A percentile compares a stretch with the other conserved stretches of the same genome.
These are phyloP conservation scores for Fusarium sp. DNA, from an alignment of 2,329 filamentous ascomycete genomes.

Conservation along the genomic window DNA sequence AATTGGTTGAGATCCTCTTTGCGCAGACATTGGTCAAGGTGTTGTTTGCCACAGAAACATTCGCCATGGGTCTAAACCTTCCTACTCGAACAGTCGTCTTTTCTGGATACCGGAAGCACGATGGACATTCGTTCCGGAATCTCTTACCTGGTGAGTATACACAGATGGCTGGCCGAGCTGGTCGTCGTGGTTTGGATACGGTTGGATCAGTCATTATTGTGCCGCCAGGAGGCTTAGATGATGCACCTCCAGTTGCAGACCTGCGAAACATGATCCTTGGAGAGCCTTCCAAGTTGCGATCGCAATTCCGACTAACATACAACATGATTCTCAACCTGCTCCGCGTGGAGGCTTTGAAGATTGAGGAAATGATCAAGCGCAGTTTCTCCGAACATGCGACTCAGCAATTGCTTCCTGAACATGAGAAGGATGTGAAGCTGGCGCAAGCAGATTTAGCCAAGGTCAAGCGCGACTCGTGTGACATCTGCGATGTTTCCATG, in stretches of 20 bases:
- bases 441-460: conserved; percentile 94
- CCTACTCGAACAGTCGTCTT: conserved; percentile 98
- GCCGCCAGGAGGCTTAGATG: conserved; percentile 82
- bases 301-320: conserved; percentile 97
- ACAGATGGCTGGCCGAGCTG: conserved; percentile 97
- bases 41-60: conserved; percentile 97
- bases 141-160: conserved; percentile 96
- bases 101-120: conserved; percentile 96
- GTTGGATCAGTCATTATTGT: conserved; percentile 97
- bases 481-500: conserved; percentile 85
- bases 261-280: conserved; percentile 96
- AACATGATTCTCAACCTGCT: conserved; percentile 99
- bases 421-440: conserved; percentile 93
- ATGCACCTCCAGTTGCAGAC: conserved; percentile 88
- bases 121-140: conserved; percentile 92
- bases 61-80: conserved; percentile 97
- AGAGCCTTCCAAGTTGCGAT: conserved; percentile 93
- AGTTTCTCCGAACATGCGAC: conserved; percentile 99
- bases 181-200: conserved; percentile 90
- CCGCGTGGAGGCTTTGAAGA: conserved; percentile 95
- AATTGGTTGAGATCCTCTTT: conserved; percentile 97
- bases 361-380: conserved; percentile 99
- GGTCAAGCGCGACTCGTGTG: conserved; percentile 88
- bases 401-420: conserved; percentile 92
- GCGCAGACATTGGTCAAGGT: conserved; percentile 96